phyloP scores from a whole-genome alignment of 352 stramenopile genomes.

The Globisporangium takayamanum region DNA sequence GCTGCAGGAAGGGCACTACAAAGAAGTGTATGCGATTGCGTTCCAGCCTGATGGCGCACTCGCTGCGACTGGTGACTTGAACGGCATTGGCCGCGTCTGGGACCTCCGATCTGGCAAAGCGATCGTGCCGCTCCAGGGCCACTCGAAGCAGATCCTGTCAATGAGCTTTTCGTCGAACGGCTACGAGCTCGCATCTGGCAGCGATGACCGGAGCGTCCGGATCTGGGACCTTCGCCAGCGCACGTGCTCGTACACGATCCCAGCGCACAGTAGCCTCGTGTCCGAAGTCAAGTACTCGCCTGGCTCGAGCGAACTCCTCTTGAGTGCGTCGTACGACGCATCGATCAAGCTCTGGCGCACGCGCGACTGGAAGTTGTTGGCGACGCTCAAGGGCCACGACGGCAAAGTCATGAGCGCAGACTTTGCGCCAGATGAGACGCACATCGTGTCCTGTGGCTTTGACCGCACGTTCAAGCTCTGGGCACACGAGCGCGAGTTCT shows the following conservation, averaged over 20 bases:
- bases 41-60: slow-evolving; percentile 95
- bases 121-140: slow-evolving; percentile 85
- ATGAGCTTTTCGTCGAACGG: slow-evolving; percentile 93
- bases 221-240: slow-evolving; percentile 95
- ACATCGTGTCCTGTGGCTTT: slow-evolving; percentile 86
- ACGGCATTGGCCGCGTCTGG: slow-evolving; percentile 92
- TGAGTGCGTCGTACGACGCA: slow-evolving; percentile 92
- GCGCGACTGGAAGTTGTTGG: slow-evolving; percentile 90
- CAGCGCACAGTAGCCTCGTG: slow-evolving; percentile 93
- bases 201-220: slow-evolving; percentile 94
- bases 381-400: slow-evolving; percentile 89
- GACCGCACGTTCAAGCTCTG: slow-evolving; percentile 92
- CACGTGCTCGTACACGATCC: slow-evolving; percentile 89
- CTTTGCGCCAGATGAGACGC: slow-evolving; percentile 85
- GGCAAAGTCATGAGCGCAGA: slow-evolving; percentile 94
- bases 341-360: slow-evolving; percentile 92
- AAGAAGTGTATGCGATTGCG: slow-evolving; percentile 92
- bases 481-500: slow-evolving; percentile 89
- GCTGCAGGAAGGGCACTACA: slow-evolving; percentile 95
- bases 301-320: slow-evolving; percentile 78
- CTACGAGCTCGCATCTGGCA: slow-evolving; percentile 90
- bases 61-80: slow-evolving; percentile 91
- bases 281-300: slow-evolving; percentile 88
- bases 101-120: slow-evolving; percentile 94
- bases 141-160: slow-evolving; percentile 94